Conservation (phyloP, 2,329 filamentous ascomycete genomes). For the Fusarium dimerum region DNA sequence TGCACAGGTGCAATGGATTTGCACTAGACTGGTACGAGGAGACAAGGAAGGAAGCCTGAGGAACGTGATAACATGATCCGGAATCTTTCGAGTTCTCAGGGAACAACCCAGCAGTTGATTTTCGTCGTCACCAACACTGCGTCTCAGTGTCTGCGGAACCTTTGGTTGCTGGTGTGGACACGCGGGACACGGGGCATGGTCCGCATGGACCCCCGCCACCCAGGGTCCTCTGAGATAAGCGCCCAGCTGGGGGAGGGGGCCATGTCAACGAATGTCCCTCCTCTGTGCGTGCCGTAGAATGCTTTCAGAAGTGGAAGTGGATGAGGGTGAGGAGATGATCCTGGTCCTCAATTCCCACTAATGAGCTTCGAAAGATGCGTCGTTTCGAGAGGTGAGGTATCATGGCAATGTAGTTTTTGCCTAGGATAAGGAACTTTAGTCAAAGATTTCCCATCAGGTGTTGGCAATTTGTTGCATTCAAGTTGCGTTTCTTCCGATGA, state of each 20-base stretch:
- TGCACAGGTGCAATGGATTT: no score
- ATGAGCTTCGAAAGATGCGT: not conserved
- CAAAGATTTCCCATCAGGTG: no score
- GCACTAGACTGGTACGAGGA: no score
- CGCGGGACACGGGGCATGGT: constrained; percentile 5
- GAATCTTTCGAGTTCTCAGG: not conserved
- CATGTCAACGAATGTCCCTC: no score
- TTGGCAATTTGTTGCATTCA: no score
- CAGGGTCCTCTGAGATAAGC: constrained; percentile 7
- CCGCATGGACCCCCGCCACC: constrained; percentile 2
- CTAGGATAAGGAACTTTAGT: not conserved
- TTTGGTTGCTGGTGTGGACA: not conserved
- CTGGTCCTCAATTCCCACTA: not conserved
- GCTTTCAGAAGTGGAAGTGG: no score
- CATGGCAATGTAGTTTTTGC: not conserved
- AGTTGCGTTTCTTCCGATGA: no score
- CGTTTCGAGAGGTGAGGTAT: not conserved
- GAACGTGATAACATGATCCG: not conserved
- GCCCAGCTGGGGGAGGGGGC: constrained; percentile 1
- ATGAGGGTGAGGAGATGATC: not conserved
- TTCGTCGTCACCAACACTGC: constrained; percentile 23
- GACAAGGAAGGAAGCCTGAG: not conserved
- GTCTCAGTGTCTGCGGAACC: constrained; percentile 12
- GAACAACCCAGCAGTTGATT: constrained; percentile 22
- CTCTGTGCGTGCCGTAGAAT: not conserved